Evolutionary conservation across 2,329 filamentous ascomycete genomes (phyloP).

Genomic region (Pseudopyrenochaeta lycopersici): DNA sequence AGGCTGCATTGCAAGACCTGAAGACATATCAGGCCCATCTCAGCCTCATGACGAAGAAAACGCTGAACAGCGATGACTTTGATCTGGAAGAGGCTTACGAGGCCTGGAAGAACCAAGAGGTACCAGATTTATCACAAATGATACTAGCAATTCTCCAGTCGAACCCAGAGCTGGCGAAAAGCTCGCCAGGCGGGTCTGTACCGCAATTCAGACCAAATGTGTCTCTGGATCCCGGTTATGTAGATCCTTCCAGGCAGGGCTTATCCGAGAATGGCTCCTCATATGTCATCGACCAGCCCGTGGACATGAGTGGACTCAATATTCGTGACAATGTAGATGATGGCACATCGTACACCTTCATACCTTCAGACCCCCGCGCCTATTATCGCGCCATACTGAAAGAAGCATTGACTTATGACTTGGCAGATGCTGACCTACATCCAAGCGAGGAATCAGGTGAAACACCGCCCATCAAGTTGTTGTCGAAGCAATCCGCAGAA

Average conservation of each 20-base stretch:
- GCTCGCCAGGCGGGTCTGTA: conserved; percentile 68
- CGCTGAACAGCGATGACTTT: conserved; percentile 85
- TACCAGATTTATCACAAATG: conserved; percentile 87
- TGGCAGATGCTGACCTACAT: conserved; percentile 64
- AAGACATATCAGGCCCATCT: conserved; percentile 93
- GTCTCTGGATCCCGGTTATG: conserved; percentile 53
- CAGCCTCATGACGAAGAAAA: conserved; percentile 78
- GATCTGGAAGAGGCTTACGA: conserved; percentile 88
- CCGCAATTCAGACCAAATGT: conserved; percentile 63
- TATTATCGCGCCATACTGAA: conserved; percentile 86
- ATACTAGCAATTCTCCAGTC: conserved; percentile 89
- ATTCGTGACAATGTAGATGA: conserved; percentile 62
- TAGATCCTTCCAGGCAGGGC: conserved; percentile 57
- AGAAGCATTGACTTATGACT: conserved; percentile 73
- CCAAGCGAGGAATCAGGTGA: conserved; percentile 60
- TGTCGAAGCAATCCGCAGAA: conserved; percentile 81
- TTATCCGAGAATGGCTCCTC: conserved; percentile 57
- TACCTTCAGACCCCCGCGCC: conserved; percentile 81
- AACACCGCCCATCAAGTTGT: conserved; percentile 59
- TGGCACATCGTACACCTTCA: conserved; percentile 82
- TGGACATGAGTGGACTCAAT: conserved; percentile 73
- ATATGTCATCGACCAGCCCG: conserved; percentile 71
- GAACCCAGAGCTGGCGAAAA: conserved; percentile 85
- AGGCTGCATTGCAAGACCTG: conserved; percentile 87
- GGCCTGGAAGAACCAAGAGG: conserved; percentile 90